Evolutionary conservation across 139 green algal species (phyloP), one percentile per base, ranked within the genome.

Genomic region (Eudorina sp.): DNA sequence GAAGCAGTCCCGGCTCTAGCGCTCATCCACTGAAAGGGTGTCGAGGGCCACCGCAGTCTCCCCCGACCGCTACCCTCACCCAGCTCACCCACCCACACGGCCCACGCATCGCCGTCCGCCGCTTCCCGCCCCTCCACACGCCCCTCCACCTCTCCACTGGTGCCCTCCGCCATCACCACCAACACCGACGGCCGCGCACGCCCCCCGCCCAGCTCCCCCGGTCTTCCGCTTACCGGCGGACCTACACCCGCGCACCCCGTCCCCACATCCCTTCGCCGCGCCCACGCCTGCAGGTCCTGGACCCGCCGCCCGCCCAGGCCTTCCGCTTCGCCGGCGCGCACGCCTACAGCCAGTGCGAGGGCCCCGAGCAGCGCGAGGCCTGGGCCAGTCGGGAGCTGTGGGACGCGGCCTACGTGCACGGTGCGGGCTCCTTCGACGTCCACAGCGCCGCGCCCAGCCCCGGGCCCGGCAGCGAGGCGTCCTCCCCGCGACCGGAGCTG

Each of bases 311-410:
- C 18, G 23, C 1, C 29, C 81, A 87, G 81, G 81, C 81, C 16
- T 87, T 79, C 60, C 62, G 62, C 45, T 87, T 87, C 81, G 81
- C 45, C 43, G 81, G 81, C 64, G 31, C 45, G 4, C 64, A 68
- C 60, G 60, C 81, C 43, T 87, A 87, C 81, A 21, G 31, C 8
- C 53, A 72, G 64, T 31, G n/a, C 31, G 80, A 77, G 18, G n/a
- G n/a, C 8, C 60, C 80, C 16, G 60, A 64, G 80, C 19, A 86
- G 41, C 62, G 62, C 23, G 31, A 68, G 43, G 62, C 5, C 21
- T 87, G 81, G 81, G 81, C 45, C 81, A 87, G 81, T 64, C 21
- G 81, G 31, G 81, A 87, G 81, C 62, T 68, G 6, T 87, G 81
- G 81, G 81, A 87, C 45, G 81, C 46, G 31, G 64, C 62, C 3